Percentiles rank a stretch among this genome's conserved stretches.
Evolutionary conservation across 2,329 filamentous ascomycete species (phyloP).

Genomic region (Xylariales sp.): DNA sequence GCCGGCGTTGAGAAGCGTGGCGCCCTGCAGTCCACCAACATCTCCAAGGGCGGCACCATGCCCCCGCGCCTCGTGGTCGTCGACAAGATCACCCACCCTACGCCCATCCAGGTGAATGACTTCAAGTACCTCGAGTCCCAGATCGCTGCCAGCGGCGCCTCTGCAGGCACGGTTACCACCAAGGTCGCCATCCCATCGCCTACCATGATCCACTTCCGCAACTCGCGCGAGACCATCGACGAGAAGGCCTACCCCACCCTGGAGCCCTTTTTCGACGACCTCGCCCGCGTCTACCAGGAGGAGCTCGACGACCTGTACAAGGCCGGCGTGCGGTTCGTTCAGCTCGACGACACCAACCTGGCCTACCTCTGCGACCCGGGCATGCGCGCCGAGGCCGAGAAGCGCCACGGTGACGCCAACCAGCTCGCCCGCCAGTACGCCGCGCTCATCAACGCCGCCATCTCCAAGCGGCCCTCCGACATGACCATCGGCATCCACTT

Average conservation of each 20-base stretch:
- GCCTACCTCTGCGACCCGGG: conserved; percentile 53
- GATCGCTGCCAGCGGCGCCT: conserved; percentile 28
- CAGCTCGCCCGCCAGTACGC: conserved; percentile 47
- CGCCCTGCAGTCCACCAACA: conserved; percentile 33
- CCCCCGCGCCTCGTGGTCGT: conserved; percentile 51
- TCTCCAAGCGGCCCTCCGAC: conserved; percentile 46
- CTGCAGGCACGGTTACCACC: conserved; percentile 31
- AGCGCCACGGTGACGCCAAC: conserved; percentile 45
- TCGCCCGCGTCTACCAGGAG: conserved; percentile 50
- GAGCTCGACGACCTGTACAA: conserved; percentile 46
- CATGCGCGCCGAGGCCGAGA: conserved; percentile 48
- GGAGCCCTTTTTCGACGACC: conserved; percentile 51
- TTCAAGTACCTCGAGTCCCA: conserved; percentile 47
- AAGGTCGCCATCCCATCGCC: conserved; percentile 56
- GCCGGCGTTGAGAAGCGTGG: conserved; percentile 49
- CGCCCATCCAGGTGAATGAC: conserved; percentile 52
- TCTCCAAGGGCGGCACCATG: conserved; percentile 43
- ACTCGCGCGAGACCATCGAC: conserved; percentile 47
- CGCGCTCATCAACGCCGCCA: conserved; percentile 49
- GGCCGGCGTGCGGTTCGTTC: conserved; percentile 51
- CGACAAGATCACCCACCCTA: conserved; percentile 48
- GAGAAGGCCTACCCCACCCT: conserved; percentile 48
- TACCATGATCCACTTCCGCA: conserved; percentile 58
- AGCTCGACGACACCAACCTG: conserved; percentile 57
- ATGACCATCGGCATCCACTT: conserved; percentile 54